These are phyloP conservation scores for Knoxdaviesia capensis DNA, from an alignment of 2,329 filamentous ascomycete genomes.

Conservation along the genomic window DNA sequence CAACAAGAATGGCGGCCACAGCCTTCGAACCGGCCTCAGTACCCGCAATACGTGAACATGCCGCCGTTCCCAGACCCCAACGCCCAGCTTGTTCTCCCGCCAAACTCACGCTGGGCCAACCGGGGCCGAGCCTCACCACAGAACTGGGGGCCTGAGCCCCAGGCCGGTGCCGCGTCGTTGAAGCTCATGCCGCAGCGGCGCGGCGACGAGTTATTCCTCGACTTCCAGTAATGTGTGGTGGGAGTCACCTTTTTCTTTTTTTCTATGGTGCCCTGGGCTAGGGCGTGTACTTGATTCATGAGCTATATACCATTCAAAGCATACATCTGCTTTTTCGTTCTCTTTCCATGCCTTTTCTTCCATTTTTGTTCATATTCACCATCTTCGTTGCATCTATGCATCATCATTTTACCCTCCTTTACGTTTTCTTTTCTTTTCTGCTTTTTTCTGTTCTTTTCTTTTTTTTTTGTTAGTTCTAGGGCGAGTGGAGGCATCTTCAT, in stretches of 20 bases:
- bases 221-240: constrained; percentile 21
- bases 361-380: not conserved
- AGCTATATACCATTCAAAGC: not conserved
- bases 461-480: not conserved
- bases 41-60: not conserved
- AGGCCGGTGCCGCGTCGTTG: constrained; percentile 32
- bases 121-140: not conserved
- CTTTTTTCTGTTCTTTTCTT: not conserved
- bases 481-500: too few species aligned
- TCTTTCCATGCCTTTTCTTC: not conserved
- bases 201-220: constrained; percentile 43
- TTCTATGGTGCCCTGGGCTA: not conserved
- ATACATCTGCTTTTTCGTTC: not conserved
- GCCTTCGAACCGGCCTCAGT: constrained; percentile 1
- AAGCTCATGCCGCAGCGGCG: constrained; percentile 47
- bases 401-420: not conserved
- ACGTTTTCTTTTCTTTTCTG: not conserved
- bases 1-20: constrained; percentile 5
- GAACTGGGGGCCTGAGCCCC: not conserved
- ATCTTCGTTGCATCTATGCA: not conserved
- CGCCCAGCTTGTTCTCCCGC: not conserved
- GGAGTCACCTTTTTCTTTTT: too few species aligned
- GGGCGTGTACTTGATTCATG: not conserved
- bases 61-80: not conserved
- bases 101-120: not conserved